Base-by-base conservation (phyloP, 164 flowering plant genomes). In the Chimonanthus salicifolius region DNA sequence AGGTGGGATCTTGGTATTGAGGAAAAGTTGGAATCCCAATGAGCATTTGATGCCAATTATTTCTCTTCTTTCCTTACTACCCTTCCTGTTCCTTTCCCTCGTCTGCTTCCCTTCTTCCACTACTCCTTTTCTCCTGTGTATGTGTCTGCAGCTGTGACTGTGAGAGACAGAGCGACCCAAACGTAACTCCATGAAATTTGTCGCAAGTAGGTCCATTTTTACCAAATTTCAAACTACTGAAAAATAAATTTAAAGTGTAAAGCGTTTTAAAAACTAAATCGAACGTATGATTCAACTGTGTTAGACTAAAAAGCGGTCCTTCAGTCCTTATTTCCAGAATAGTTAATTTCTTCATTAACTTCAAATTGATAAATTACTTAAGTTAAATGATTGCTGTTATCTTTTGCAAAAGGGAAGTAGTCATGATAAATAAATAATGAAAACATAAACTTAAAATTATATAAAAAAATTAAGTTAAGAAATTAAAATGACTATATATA, bases 31-130 rank as follows among this genome's bases (percentile, higher is more conserved):
- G 85, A 87, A 84, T 88, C 88, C 86, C 90, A 47, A 85, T 73
- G 82, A 82, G 89, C 87, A 86, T 84, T 83, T 82, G 87, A 86
- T 86, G 83, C 91, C 87, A 83, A 82, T 88, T 82, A 84, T 86
- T 85, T 33, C 33, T 51, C 4, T n/a, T 69, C 48, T 50, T 33
- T 69, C 33, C 54, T 47, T 54, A 54, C 60, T 15, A n/a, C 16
- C 16, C 60, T 54, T 54, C 11, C 60, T 54, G 16, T 54, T 54
- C 60, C 5, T 54, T 54, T 54, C 70, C 2, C 60, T 18, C 47
- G 47, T 69, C 49, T 33, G 45, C 70, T 49, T 16, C 67, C 18
- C 43, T 47, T 4, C 50, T 20, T n/a, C 21, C 33, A 49, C 10
- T 3, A 2, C 69, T 44, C 13, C 13, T 44, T 16, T 67, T 67